Evolutionary conservation across 2,329 filamentous ascomycete genomes (phyloP).

Genomic region (Cladophialophora psammophila): DNA sequence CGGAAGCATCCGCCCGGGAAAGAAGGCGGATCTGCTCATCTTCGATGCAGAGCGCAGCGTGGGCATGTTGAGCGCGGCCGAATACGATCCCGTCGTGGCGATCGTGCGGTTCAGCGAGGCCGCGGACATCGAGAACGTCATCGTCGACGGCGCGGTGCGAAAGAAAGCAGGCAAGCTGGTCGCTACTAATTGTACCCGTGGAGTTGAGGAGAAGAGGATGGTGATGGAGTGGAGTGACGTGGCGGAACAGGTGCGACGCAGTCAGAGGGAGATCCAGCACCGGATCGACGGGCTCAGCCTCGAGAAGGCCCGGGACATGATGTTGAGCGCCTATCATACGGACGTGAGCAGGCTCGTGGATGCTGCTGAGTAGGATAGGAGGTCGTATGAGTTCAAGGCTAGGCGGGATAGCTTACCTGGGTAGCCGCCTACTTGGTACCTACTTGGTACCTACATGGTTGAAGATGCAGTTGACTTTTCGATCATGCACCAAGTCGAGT

Average conservation of each 20-base stretch:
- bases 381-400: too few relatives aligned
- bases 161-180: conserved; percentile 45
- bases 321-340: conserved; percentile 25
- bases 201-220: not conserved
- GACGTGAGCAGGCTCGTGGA: conserved; percentile 31
- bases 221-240: conserved; percentile 25
- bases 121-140: conserved; percentile 53
- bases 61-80: conserved; percentile 51
- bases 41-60: conserved; percentile 52
- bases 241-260: conserved; percentile 24
- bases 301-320: conserved; percentile 22
- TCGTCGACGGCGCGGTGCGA: conserved; percentile 53
- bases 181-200: conserved; percentile 4
- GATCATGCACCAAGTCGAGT: too few relatives aligned
- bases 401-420: too few relatives aligned
- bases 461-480: too few relatives aligned
- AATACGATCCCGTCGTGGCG: conserved; percentile 53
- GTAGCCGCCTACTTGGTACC: too few relatives aligned
- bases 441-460: too few relatives aligned
- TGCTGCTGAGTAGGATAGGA: conserved; percentile 15
- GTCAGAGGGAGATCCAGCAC: conserved; percentile 34
- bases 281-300: conserved; percentile 28
- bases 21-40: conserved; percentile 58
- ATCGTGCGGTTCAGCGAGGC: conserved; percentile 53
- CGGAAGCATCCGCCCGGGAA: conserved; percentile 56